Base-by-base conservation (phyloP, 768 basidiomycete genomes). In the Cyclocybe aegerita region DNA sequence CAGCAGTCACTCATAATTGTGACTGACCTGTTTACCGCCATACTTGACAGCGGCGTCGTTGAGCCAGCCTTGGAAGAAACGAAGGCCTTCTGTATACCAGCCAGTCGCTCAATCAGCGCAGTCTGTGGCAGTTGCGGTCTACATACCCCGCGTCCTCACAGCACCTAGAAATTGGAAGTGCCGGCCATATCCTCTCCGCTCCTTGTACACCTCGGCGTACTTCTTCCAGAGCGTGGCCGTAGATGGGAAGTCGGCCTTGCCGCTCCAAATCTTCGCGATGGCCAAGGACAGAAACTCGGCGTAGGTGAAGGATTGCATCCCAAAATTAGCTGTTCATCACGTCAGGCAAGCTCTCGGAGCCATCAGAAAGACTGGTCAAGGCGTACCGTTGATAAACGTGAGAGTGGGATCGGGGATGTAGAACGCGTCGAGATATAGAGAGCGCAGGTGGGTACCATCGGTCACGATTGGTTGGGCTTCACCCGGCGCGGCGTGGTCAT, bases 361-460 rank as follows among this genome's bases (percentile, higher is more conserved):
- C 7, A 16, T 7, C 50, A 30, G 34, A 17, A 16, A 33, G 36
- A 11, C 5, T 7, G 15, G 38, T 6, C n/a, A 39, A 56, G 10
- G 9, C 67, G 33, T 46, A 70, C 72, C 60, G 41, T 69, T 67
- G 29, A 71, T 59, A 44, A 77, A 76, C 1, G 67, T 65, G 4
- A 78, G 58, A 2, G 75, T 74, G 1, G 75, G 74, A 40, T 78
- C 74, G 8, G 72, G 69, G 41, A 78, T 75, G 53, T 73, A 77
- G 51, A 75, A 70, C 0, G 68, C 52, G 46, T 74, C 74, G 37
- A 70, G 61, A 51, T 74, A 69, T 3, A 76, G 60, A 2, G 73
- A 67, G 6, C 71, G 71, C 29, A 77, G 56, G 37, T 70, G 69
- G 0, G 66, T 64, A 10, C 76, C 75, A 50, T 75, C 70, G 0